A percentile compares a stretch with the other conserved stretches of the same genome.
phyloP scores from a whole-genome alignment of 352 stramenopile species.

The Globisporangium apiculatum region DNA sequence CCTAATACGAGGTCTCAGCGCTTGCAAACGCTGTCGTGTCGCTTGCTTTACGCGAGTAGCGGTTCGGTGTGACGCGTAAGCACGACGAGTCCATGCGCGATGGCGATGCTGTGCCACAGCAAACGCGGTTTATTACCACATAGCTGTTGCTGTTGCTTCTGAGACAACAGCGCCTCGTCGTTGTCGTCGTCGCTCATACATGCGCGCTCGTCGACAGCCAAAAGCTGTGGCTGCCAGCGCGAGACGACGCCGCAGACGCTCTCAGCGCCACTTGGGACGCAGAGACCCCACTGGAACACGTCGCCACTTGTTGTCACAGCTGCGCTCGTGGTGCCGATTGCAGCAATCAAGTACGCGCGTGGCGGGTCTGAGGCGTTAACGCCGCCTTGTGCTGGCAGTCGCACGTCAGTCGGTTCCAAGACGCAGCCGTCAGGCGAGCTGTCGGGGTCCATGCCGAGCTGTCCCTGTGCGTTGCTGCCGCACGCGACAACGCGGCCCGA shows the following conservation, averaged over 20 bases:
- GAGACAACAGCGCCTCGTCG: background rate
- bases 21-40: no score
- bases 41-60: background rate
- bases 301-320: constrained; percentile 17
- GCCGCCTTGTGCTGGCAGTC: background rate
- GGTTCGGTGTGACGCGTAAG: constrained; percentile 19
- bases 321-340: constrained; percentile 18
- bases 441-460: constrained; percentile 48
- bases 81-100: constrained; percentile 39
- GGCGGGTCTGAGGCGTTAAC: background rate
- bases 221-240: constrained; percentile 18
- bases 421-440: constrained; percentile 5
- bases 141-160: background rate
- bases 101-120: constrained; percentile 32
- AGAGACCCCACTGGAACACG: constrained; percentile 35
- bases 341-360: constrained; percentile 25
- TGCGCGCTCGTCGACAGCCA: constrained; percentile 9
- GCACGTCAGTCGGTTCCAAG: background rate
- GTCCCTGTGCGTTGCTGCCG: constrained; percentile 64
- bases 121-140: background rate
- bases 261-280: constrained; percentile 19
- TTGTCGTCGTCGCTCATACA: background rate
- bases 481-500: constrained; percentile 44
- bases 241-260: constrained; percentile 27
- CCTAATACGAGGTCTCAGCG: no score